Evolutionary conservation across 1,284 basidiomycete species (phyloP).

Genomic region (Austroboletus niveus): DNA sequence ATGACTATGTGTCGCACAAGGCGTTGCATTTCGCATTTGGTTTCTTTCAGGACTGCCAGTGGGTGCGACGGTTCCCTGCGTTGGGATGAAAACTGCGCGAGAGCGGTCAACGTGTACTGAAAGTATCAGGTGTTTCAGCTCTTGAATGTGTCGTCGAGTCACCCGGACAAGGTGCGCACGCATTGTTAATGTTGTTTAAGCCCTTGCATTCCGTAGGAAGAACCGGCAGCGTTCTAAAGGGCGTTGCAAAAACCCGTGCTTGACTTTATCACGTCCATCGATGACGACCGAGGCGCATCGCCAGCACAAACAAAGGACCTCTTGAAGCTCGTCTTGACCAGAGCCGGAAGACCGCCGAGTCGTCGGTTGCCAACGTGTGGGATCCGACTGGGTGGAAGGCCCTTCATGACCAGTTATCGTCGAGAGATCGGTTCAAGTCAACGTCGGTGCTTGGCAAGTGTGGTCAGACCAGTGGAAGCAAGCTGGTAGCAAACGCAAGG

Average conservation of each 20-base stretch:
- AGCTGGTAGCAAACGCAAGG: conserved; percentile 43
- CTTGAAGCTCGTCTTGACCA: conserved; percentile 70
- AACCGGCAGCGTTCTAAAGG: conserved; percentile 42
- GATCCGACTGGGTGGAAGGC: conserved; percentile 41
- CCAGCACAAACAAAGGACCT: conserved; percentile 77
- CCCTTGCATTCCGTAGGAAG: conserved; percentile 16
- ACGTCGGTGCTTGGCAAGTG: conserved; percentile 47
- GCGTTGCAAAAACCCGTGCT: conserved; percentile 51
- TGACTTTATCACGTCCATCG: conserved; percentile 52
- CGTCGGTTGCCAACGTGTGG: conserved; percentile 38
- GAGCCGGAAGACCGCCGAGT: conserved; percentile 45
- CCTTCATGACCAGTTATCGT: conserved; percentile 38
- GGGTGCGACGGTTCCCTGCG: conserved; percentile 66
- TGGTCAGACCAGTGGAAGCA: conserved; percentile 37
- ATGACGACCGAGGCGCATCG: conserved; percentile 50
- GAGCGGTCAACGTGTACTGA: conserved; percentile 73
- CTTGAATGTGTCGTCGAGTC: conserved; percentile 63
- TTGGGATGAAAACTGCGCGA: conserved; percentile 68
- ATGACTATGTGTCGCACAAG: conserved; percentile 82
- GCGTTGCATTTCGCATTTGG: conserved; percentile 69
- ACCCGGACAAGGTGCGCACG: conserved; percentile 36
- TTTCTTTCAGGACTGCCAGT: conserved; percentile 71
- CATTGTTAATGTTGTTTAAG: not conserved
- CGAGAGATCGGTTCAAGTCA: conserved; percentile 44
- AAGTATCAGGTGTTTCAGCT: conserved; percentile 75